Percentiles rank a stretch among this genome's conserved stretches.
Evolutionary conservation across 495 filamentous ascomycete species (phyloP).

Genomic region (Xylaria intraflava): DNA sequence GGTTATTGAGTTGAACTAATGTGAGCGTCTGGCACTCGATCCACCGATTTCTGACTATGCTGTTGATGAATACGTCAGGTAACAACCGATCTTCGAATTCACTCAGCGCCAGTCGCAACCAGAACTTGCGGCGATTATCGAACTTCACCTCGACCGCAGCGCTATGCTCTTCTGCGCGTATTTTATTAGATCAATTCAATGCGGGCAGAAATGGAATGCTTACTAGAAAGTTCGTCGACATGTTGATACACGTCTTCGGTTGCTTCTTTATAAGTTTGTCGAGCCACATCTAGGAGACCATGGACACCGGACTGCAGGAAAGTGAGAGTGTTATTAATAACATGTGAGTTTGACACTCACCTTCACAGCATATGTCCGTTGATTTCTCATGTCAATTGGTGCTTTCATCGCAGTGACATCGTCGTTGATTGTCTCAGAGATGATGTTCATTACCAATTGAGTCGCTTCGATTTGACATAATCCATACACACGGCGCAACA

Average conservation of each 20-base stretch:
- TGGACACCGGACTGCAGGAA: conserved; percentile 65
- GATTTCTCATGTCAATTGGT: conserved; percentile 82
- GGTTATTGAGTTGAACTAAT: conserved; percentile 68
- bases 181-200: not conserved
- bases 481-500: conserved; percentile 60
- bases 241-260: conserved; percentile 69
- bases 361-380: conserved; percentile 87
- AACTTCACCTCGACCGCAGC: conserved; percentile 62
- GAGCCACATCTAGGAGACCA: conserved; percentile 78
- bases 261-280: conserved; percentile 79
- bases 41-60: conserved; percentile 59
- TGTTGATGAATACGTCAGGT: conserved; percentile 71
- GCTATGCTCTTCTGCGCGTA: conserved; percentile 48
- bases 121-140: conserved; percentile 73
- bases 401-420: conserved; percentile 71
- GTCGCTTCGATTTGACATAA: conserved; percentile 60
- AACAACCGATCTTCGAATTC: conserved; percentile 58
- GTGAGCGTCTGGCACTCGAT: conserved; percentile 83
- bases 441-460: conserved; percentile 53
- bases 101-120: conserved; percentile 57
- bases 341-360: conserved; percentile 32
- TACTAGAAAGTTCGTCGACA: conserved; percentile 57
- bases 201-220: conserved; percentile 2
- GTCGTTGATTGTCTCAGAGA: conserved; percentile 69
- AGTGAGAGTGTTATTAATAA: not conserved